Conservation (phyloP, 306 rosid species). For the Vigna hirtella region DNA sequence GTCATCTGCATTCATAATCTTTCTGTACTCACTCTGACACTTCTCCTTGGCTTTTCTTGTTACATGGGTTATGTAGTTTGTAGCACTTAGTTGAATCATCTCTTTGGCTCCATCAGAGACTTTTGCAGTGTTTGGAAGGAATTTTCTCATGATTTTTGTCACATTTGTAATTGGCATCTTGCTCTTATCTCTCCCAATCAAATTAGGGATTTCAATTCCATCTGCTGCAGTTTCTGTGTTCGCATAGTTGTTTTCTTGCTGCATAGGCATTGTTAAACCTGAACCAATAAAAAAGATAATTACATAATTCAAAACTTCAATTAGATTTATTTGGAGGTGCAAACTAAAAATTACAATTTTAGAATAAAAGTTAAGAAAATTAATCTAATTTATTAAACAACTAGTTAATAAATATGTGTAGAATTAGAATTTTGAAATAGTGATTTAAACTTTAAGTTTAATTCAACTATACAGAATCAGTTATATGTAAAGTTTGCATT, state of each 20-base stretch:
- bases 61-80: slow-evolving; percentile 16
- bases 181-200: not conserved
- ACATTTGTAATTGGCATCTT: slow-evolving; percentile 10
- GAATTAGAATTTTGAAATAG: too few species aligned
- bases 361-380: too few species aligned
- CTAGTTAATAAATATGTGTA: too few species aligned
- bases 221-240: not conserved
- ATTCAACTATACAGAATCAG: too few species aligned
- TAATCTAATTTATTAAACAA: too few species aligned
- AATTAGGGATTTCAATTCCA: not conserved
- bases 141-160: not conserved
- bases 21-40: not conserved
- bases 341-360: too few species aligned
- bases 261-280: not conserved
- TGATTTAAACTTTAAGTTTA: too few species aligned
- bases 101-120: not conserved
- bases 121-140: not conserved
- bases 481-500: too few species aligned
- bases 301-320: not conserved
- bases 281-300: not conserved
- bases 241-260: not conserved
- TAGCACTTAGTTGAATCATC: not conserved
- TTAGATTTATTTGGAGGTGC: too few species aligned
- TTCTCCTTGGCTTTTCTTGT: slow-evolving; percentile 9
- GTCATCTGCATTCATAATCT: slow-evolving; percentile 13